Conservation (phyloP, 805 yeast species). For the Wickerhamiella azymoides region DNA sequence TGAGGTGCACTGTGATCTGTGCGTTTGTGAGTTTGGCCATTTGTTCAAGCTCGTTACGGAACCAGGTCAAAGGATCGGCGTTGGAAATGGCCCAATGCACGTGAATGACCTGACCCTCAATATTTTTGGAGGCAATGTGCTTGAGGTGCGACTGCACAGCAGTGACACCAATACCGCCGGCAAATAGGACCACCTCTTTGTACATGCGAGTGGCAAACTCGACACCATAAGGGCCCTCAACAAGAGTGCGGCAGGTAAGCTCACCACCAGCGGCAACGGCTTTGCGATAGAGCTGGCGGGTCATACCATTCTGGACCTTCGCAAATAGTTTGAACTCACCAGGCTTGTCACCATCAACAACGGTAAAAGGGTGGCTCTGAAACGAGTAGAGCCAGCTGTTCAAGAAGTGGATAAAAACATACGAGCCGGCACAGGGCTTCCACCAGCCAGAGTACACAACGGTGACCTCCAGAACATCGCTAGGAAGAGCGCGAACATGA, state of each 20-base stretch:
- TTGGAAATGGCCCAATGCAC: conserved; percentile 56
- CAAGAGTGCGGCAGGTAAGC: conserved; percentile 24
- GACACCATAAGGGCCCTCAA: conserved; percentile 55
- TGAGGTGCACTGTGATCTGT: conserved; percentile 11
- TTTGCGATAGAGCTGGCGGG: conserved; percentile 27
- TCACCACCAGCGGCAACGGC: conserved; percentile 25
- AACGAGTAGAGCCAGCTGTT: conserved; percentile 31
- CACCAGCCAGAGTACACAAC: conserved; percentile 32
- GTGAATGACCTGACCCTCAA: conserved; percentile 16
- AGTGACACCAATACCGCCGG: conserved; percentile 52
- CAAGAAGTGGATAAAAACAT: conserved; percentile 35
- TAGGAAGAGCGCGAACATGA: conserved; percentile 7
- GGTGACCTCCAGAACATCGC: conserved; percentile 17
- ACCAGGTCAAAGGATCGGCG: conserved; percentile 37
- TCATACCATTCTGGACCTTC: conserved; percentile 39
- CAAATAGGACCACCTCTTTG: conserved; percentile 30
- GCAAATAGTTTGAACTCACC: conserved; percentile 15
- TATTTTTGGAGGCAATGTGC: conserved; percentile 17
- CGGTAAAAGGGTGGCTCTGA: conserved; percentile 63
- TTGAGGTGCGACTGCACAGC: conserved; percentile 35
- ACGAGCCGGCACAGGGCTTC: conserved; percentile 41
- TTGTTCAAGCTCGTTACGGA: conserved; percentile 29
- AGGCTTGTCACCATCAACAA: conserved; percentile 12
- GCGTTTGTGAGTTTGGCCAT: conserved; percentile 16
- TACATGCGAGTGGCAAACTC: conserved; percentile 26